Evolutionary conservation across 805 yeast species (phyloP), one percentile per base, ranked within the genome.

Genomic region (Starmera quercuum): DNA sequence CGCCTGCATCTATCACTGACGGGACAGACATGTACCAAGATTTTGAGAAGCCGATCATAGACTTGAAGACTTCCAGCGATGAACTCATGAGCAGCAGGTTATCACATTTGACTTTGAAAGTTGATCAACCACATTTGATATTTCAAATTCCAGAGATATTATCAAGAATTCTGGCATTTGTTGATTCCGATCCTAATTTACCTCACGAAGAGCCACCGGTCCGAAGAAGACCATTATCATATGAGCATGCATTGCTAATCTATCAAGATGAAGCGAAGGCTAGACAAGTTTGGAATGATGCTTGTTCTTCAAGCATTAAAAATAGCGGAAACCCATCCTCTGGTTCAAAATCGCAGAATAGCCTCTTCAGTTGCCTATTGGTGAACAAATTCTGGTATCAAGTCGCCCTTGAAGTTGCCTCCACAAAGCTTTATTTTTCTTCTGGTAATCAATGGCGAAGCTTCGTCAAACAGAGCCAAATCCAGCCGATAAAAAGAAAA

Each of bases 91-190:
- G 20, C 5, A 10, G 17, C 11, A 12, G 17, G 15, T 26, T 26
- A 15, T 10, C 29, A 10, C 15, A 26, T 15, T 15, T 26, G 18
- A 10, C 29, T 7, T 15, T 26, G 4, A 26, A 9, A 26, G 10
- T 20, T 8, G 15, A 28, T 18, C 15, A 26, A 17, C n/a, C 44
- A 3, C 54, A 51, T 31, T 34, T 20, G 23, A 79, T 86, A 7
- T 81, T 86, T 47, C 63, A 66, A 32, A 76, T 81, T 23, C 95
- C 95, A 0, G 96, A 86, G 54, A 78, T 86, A 33, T 62, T 86
- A 12, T 56, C 64, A 39, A 64, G 66, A 35, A 82, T 86, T 10
- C 48, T 86, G 19, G 59, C 63, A 18, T 74, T 64, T 49, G 79
- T 81, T n/a, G 86, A 81, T 36, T 55, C 60, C 18, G 72, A 67